Evolutionary conservation across 148 eudicot genomes (phyloP).

Genomic region (Limonium bicolor): DNA sequence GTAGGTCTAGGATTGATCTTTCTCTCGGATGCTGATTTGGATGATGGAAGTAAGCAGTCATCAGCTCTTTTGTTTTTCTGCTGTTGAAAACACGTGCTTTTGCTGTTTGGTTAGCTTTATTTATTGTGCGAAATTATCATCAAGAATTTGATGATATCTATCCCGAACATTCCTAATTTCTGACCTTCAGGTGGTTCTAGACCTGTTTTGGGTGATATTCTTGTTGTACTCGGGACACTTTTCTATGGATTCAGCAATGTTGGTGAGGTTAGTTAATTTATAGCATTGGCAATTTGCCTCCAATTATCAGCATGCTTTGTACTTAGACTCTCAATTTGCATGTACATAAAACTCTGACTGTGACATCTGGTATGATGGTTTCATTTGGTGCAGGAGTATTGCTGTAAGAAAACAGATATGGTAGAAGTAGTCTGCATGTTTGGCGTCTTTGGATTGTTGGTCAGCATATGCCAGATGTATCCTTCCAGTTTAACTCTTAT

Average conservation of each 20-base stretch:
- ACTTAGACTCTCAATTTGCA: not conserved
- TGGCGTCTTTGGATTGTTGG: slow-evolving; percentile 58
- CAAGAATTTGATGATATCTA: too few species aligned
- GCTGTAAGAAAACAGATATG: slow-evolving; percentile 55
- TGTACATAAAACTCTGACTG: not conserved
- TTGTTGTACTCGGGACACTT: slow-evolving; percentile 60
- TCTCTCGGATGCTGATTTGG: slow-evolving; percentile 65
- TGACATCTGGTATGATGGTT: not conserved
- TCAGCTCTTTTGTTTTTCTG: not conserved
- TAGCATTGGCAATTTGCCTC: too few species aligned
- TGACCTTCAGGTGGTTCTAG: slow-evolving; percentile 62
- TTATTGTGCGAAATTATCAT: too few species aligned
- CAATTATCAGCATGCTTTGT: too few species aligned
- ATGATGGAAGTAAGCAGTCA: slow-evolving; percentile 44
- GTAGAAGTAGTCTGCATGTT: slow-evolving; percentile 71
- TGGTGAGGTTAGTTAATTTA: slow-evolving; percentile 58
- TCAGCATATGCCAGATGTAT: slow-evolving; percentile 72
- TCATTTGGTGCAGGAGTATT: slow-evolving; percentile 47
- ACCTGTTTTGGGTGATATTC: slow-evolving; percentile 71
- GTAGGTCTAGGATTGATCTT: slow-evolving; percentile 62
- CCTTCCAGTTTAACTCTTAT: slow-evolving; percentile 16
- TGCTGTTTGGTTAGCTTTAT: too few species aligned
- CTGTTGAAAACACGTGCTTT: not conserved
- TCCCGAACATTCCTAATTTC: not conserved
- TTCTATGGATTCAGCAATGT: slow-evolving; percentile 76